These are phyloP conservation scores for Aspergillus viridinutans DNA, from an alignment of 2,329 filamentous ascomycete genomes.

Conservation along the genomic window DNA sequence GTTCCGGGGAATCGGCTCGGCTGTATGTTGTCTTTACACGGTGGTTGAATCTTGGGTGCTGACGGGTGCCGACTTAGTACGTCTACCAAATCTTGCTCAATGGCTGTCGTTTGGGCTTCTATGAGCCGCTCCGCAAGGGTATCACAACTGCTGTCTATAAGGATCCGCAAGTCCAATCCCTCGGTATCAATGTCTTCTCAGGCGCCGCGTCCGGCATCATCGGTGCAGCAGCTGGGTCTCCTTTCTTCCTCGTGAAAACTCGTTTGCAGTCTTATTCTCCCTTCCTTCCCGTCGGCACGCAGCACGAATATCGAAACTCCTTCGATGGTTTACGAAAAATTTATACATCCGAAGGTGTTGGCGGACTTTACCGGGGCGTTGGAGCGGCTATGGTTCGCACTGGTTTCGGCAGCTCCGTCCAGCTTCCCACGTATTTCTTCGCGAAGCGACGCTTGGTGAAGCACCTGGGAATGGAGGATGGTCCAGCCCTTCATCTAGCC, in stretches of 20 bases:
- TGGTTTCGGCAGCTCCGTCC: conserved; percentile 91
- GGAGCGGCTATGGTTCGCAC: conserved; percentile 93
- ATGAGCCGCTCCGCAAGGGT: conserved; percentile 81
- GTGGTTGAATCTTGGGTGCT: conserved; percentile 4
- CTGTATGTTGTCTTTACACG: conserved; percentile 44
- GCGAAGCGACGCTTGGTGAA: conserved; percentile 80
- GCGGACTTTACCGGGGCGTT: conserved; percentile 84
- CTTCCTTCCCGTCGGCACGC: conserved; percentile 91
- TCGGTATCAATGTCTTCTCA: conserved; percentile 89
- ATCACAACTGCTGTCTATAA: conserved; percentile 67
- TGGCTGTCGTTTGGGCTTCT: conserved; percentile 93
- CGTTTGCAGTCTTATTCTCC: conserved; percentile 90
- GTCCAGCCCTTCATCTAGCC: conserved; percentile 78
- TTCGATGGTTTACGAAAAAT: conserved; percentile 79
- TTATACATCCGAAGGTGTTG: conserved; percentile 68
- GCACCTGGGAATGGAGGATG: conserved; percentile 86
- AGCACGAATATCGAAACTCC: conserved; percentile 86
- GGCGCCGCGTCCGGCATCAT: conserved; percentile 86
- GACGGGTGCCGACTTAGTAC: conserved; percentile 54
- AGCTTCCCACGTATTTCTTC: conserved; percentile 97
- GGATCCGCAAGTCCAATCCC: conserved; percentile 71
- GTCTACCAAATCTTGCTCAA: conserved; percentile 96
- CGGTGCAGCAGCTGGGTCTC: conserved; percentile 86
- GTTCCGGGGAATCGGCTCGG: conserved; percentile 83
- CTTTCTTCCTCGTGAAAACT: conserved; percentile 98